Evolutionary conservation across 192 early-diverging fungal genomes (phyloP), one percentile per base, ranked within the genome.

Genomic region (Backusella tarrabulga): DNA sequence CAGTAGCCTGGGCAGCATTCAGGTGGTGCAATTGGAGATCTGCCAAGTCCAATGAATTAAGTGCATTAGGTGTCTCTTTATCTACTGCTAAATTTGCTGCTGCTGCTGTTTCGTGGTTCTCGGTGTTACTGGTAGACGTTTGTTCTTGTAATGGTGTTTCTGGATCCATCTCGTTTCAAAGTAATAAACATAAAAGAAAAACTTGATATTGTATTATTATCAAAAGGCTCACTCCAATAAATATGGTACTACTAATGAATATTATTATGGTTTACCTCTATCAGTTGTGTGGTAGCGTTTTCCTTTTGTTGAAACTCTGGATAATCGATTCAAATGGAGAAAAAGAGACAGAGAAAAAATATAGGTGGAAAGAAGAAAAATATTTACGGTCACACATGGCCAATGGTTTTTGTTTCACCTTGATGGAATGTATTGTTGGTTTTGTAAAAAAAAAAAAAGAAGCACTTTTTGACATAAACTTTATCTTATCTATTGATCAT

Each of bases 1-100:
- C 77, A 52, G 68, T 67, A 54, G 77, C 72, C 66, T 78, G 77
- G 35, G 67, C 77, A 40, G 72, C 72, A 34, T 46, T 73, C 12
- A 78, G 40, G 26, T 78, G 77, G 1, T 60, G 73, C 15, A 74
- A 63, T 36, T 60, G 56, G 21, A 35, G 34, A 41, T 23, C 21
- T n/a, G 68, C 21, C 36, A 63, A 14, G n/a, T 63, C 56, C 4
- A 63, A 63, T 26, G 56, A 63, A 63, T 63, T 12, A 26, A 63
- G 56, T 14, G 12, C 23, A 63, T 26, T 29, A 23, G 21, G 23
- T 26, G 56, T 63, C 29, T 63, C 56, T 26, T 63, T 29, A 29
- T 63, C 56, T 63, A 1, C 11, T 63, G 8, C 0, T 26, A 32
- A 1, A 32, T 32, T 32, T 32, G 32, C 0, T 32, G 32, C 32